A percentile compares a stretch with the other conserved stretches of the same genome.
phyloP scores from a whole-genome alignment of 2,329 filamentous ascomycete genomes.

The Rutstroemia sydowiana region DNA sequence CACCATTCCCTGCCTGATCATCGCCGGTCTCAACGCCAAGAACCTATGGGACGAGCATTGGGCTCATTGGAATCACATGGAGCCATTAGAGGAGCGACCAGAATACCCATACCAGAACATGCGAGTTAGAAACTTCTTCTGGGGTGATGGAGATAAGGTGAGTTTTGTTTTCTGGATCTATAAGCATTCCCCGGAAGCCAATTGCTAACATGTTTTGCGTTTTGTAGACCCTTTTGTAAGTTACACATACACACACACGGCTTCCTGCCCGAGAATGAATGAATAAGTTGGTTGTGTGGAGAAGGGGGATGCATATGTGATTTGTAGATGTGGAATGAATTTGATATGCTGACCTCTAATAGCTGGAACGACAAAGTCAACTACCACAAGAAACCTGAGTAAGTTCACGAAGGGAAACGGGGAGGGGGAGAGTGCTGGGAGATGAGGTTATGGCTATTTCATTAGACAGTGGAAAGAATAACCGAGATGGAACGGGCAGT shows the following conservation, averaged over 20 bases:
- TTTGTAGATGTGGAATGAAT: no score
- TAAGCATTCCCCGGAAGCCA: no score
- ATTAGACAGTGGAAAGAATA: background rate
- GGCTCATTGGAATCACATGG: constrained; percentile 85
- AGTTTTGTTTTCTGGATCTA: constrained; percentile 29
- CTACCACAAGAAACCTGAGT: constrained; percentile 65
- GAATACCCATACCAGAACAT: constrained; percentile 99
- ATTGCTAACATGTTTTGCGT: constrained; percentile 14
- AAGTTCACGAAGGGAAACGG: constrained; percentile 9
- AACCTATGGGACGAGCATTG: constrained; percentile 93
- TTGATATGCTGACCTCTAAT: constrained; percentile 17
- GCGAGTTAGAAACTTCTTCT: constrained; percentile 89
- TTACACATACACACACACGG: constrained; percentile 17
- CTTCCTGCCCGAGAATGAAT: no score
- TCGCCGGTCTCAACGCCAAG: constrained; percentile 76
- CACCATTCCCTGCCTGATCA: constrained; percentile 63
- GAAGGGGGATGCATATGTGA: no score
- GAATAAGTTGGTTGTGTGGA: no score
- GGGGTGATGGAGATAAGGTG: constrained; percentile 94
- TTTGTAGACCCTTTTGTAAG: constrained; percentile 61
- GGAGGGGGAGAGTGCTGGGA: background rate
- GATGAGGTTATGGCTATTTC: background rate
- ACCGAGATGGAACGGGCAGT: background rate
- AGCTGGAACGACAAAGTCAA: constrained; percentile 96
- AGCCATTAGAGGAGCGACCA: constrained; percentile 79